phyloP scores from a whole-genome alignment of 805 yeast species.

The Pichia eremophila region DNA sequence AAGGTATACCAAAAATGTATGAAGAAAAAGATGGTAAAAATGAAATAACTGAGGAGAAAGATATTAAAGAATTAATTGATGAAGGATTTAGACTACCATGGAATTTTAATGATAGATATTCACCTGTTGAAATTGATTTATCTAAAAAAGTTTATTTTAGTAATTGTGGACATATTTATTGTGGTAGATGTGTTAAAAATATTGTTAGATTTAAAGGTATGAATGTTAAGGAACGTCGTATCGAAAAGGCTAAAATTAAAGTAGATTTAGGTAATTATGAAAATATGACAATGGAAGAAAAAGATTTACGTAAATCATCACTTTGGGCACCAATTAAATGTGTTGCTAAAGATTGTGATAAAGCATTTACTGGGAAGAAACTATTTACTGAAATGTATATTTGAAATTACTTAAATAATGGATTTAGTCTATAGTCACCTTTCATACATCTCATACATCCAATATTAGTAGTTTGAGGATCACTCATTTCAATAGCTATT shows the following conservation, averaged over 20 bases:
- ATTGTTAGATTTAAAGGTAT: slow-evolving; percentile 30
- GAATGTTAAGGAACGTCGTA: slow-evolving; percentile 6
- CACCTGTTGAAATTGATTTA: slow-evolving; percentile 46
- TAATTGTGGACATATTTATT: slow-evolving; percentile 75
- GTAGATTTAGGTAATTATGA: background rate
- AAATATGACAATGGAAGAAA: slow-evolving; percentile 9
- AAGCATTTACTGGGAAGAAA: slow-evolving; percentile 34
- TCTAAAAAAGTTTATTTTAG: slow-evolving; percentile 60
- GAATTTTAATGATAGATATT: slow-evolving; percentile 42
- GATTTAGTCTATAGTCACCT: too few species aligned
- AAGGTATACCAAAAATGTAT: slow-evolving; percentile 54
- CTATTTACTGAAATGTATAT: slow-evolving; percentile 46
- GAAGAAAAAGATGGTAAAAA: background rate
- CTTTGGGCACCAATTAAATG: slow-evolving; percentile 50
- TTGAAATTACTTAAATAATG: background rate
- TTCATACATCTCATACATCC: slow-evolving; percentile 5
- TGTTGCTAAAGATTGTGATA: slow-evolving; percentile 43
- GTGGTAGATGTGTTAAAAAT: slow-evolving; percentile 75
- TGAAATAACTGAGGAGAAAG: slow-evolving; percentile 11
- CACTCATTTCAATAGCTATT: background rate
- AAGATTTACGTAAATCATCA: slow-evolving; percentile 32
- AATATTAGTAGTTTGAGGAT: background rate
- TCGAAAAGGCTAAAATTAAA: background rate
- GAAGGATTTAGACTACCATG: slow-evolving; percentile 48
- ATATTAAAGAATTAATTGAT: slow-evolving; percentile 19